These are phyloP conservation scores for Botryotinia narcissicola DNA, from an alignment of 2,329 filamentous ascomycete genomes.

Conservation along the genomic window DNA sequence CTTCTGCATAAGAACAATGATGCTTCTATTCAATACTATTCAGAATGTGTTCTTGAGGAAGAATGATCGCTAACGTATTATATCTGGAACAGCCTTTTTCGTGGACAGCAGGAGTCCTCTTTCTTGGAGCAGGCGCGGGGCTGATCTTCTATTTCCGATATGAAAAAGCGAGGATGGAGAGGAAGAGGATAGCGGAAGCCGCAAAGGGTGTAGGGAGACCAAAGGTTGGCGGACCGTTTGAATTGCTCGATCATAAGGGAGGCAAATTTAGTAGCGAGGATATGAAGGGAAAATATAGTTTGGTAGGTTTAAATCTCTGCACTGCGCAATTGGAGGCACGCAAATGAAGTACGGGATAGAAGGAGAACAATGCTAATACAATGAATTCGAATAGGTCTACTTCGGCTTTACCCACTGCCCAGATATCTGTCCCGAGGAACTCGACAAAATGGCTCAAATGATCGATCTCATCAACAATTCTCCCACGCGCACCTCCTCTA, in stretches of 20 bases:
- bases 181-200: slow-evolving; percentile 84
- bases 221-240: slow-evolving; percentile 87
- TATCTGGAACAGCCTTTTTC: slow-evolving; percentile 71
- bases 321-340: too few relatives aligned
- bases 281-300: slow-evolving; percentile 80
- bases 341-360: too few relatives aligned
- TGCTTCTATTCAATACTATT: background rate
- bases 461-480: slow-evolving; percentile 66
- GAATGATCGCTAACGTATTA: background rate
- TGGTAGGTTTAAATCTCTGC: slow-evolving; percentile 53
- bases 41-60: too few relatives aligned
- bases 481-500: slow-evolving; percentile 39
- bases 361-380: background rate
- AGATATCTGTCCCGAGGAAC: slow-evolving; percentile 97
- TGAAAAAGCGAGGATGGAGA: slow-evolving; percentile 88
- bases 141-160: slow-evolving; percentile 89
- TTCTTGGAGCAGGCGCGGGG: slow-evolving; percentile 72
- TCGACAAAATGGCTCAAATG: slow-evolving; percentile 99
- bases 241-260: slow-evolving; percentile 78
- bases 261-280: slow-evolving; percentile 73
- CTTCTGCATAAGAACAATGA: background rate
- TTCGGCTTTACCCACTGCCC: slow-evolving; percentile 98
- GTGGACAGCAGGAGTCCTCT: slow-evolving; percentile 83
- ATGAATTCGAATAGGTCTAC: slow-evolving; percentile 64
- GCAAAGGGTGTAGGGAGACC: slow-evolving; percentile 90